Base-by-base conservation (phyloP, 352 stramenopile species). In the Thraustochytrium striatum region DNA sequence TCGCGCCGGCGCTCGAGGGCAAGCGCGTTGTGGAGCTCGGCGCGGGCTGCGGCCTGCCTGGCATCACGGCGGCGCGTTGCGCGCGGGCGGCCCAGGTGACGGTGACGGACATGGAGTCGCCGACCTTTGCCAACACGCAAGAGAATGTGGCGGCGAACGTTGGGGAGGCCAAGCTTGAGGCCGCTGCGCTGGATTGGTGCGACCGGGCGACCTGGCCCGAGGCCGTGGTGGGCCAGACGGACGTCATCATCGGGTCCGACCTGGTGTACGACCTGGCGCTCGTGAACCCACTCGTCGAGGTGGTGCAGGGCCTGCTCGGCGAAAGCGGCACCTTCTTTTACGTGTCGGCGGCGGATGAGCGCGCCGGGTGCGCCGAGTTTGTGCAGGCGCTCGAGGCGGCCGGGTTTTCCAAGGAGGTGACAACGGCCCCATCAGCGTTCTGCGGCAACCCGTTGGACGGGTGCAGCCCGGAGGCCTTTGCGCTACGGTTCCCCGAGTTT, bases 201-300 rank as follows among this genome's bases (percentile, higher is more conserved):
- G 47, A 81, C 25, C 9, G 57, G 41, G n/a, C 59, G 1, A 52
- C 57, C 33, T 81, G 36, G 36, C 55, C 69, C 3, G 7, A 43
- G 21, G 9, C 19, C 39, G 13, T 70, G 5, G 7, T 30, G 3
- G 38, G 52, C 8, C 0, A 32, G 25, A 61, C 50, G 21, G 88
- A 93, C 82, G 84, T 84, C 62, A 68, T 93, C 28, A 84, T 93
- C 80, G 88, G 88, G n/a, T 91, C 88, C 0, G 89, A 93, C 81
- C 84, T 91, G 2, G 88, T 93, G 47, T 93, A 93, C 82, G 82
- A 88, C 72, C 83, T 84, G 72, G 84, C 86, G 0, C 87, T 92
- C 58, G 87, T 91, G 19, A 84, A 83, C 13, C 68, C 90, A n/a
- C 81, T 93, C 25, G 81, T 83, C 36, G 84, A 84, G 25, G 85